Percentiles rank a stretch among this genome's conserved stretches.
Evolutionary conservation across 176 grass and related monocot genomes (phyloP).

Genomic region (Carex cristatella): DNA sequence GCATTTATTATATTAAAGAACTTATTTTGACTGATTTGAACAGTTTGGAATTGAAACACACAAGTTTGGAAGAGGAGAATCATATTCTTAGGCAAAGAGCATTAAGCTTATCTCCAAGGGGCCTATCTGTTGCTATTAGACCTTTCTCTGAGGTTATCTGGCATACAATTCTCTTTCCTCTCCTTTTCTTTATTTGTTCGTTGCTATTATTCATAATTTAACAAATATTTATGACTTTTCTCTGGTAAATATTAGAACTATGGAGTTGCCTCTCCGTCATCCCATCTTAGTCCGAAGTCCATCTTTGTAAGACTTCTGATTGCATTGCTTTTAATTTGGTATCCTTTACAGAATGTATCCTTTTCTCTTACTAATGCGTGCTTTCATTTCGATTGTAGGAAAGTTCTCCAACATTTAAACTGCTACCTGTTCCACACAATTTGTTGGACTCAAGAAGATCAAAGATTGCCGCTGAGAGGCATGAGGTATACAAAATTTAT

Average conservation of each 20-base stretch:
- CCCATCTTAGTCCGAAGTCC: constrained; percentile 44
- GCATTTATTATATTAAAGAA: background rate
- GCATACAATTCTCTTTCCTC: background rate
- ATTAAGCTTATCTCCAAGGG: constrained; percentile 64
- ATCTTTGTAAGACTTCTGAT: constrained; percentile 48
- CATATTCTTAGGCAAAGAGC: constrained; percentile 83
- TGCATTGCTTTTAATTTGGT: constrained; percentile 10
- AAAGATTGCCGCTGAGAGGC: constrained; percentile 56
- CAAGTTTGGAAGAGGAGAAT: constrained; percentile 86
- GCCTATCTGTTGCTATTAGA: constrained; percentile 41
- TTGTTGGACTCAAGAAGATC: constrained; percentile 50
- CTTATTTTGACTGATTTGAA: background rate
- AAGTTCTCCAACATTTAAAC: constrained; percentile 47
- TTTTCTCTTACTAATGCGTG: background rate
- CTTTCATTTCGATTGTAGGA: constrained; percentile 27
- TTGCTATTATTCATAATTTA: background rate
- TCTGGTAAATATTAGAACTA: constrained; percentile 40
- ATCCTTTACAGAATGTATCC: background rate
- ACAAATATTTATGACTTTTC: constrained; percentile 24
- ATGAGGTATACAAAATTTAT: constrained; percentile 43
- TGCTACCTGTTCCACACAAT: constrained; percentile 50
- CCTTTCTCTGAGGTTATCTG: constrained; percentile 30
- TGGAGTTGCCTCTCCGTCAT: constrained; percentile 30
- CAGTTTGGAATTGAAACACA: constrained; percentile 80
- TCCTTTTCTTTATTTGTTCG: background rate